These are phyloP conservation scores for Posidonia australis DNA, from an alignment of 106 monocot genomes.

Conservation along the genomic window DNA sequence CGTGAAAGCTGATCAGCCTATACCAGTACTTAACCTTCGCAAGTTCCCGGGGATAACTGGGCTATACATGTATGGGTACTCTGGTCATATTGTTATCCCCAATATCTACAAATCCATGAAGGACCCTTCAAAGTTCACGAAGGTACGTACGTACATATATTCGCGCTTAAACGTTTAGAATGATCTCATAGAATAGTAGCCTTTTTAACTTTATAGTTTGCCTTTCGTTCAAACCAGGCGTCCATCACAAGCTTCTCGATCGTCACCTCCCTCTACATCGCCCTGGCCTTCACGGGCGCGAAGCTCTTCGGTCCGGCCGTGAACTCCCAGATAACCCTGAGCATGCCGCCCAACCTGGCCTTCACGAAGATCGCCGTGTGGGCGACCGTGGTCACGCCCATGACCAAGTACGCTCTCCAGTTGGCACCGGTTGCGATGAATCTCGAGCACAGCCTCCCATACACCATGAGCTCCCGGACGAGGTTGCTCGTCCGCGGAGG, in stretches of 20 bases:
- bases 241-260: conserved; percentile 57
- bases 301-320: conserved; percentile 59
- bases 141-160: conserved; percentile 16
- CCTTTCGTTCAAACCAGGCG: conserved; percentile 33
- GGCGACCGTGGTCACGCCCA: conserved; percentile 74
- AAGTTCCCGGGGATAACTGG: conserved; percentile 59
- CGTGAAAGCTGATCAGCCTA: conserved; percentile 15
- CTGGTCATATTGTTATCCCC: conserved; percentile 78
- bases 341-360: conserved; percentile 54
- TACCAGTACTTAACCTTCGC: conserved; percentile 38
- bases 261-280: conserved; percentile 48
- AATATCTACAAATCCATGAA: conserved; percentile 75
- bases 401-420: conserved; percentile 82
- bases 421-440: conserved; percentile 71
- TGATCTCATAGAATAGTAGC: no score
- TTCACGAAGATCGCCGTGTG: conserved; percentile 60
- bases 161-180: no score
- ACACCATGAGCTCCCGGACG: conserved; percentile 24
- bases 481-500: conserved; percentile 35
- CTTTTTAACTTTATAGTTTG: no score
- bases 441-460: conserved; percentile 46
- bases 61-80: conserved; percentile 62
- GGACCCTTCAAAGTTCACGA: conserved; percentile 73
- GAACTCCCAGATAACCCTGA: conserved; percentile 62
- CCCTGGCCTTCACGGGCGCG: conserved; percentile 62